These are phyloP conservation scores for Cenchrus americanus DNA, from an alignment of 176 grass and related monocot species.

Conservation along the genomic window DNA sequence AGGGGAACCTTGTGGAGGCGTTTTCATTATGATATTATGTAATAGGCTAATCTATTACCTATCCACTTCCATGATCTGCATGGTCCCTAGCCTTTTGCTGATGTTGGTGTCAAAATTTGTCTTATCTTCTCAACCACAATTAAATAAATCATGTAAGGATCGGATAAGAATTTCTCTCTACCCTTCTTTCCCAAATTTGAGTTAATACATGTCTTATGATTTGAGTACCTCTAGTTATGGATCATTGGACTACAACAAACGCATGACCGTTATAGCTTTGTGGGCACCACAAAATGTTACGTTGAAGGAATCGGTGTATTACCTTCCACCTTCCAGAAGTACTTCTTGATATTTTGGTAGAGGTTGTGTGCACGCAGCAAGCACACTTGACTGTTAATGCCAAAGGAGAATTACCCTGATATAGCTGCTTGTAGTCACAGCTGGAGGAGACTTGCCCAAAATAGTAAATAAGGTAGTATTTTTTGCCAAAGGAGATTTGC, in stretches of 20 bases:
- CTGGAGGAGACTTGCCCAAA: conserved; percentile 60
- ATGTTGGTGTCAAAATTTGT: conserved; percentile 4
- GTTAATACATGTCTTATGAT: conserved; percentile 1
- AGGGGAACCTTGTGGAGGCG: not conserved
- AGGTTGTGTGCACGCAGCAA: conserved; percentile 21
- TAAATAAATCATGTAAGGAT: not conserved
- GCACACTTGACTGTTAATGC: conserved; percentile 38
- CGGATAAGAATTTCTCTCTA: not conserved
- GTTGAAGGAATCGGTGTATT: conserved; percentile 14
- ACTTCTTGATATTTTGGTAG: conserved; percentile 35
- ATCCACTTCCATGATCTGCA: not conserved
- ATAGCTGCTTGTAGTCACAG: conserved; percentile 35
- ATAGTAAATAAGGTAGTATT: conserved; percentile 22
- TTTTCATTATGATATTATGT: conserved; percentile 14
- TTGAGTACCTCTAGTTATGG: not conserved
- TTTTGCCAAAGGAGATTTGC: conserved; percentile 83
- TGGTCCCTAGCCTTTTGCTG: not conserved
- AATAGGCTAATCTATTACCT: not conserved
- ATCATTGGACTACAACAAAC: not conserved
- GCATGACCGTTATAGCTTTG: not conserved
- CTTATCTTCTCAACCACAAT: not conserved
- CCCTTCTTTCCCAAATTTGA: not conserved
- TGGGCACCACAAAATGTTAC: not conserved
- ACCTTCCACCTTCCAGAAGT: conserved; percentile 30
- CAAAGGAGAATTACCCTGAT: conserved; percentile 51